These are phyloP conservation scores for Venustampulla echinocandica DNA, from an alignment of 495 filamentous ascomycete species.

Conservation along the genomic window DNA sequence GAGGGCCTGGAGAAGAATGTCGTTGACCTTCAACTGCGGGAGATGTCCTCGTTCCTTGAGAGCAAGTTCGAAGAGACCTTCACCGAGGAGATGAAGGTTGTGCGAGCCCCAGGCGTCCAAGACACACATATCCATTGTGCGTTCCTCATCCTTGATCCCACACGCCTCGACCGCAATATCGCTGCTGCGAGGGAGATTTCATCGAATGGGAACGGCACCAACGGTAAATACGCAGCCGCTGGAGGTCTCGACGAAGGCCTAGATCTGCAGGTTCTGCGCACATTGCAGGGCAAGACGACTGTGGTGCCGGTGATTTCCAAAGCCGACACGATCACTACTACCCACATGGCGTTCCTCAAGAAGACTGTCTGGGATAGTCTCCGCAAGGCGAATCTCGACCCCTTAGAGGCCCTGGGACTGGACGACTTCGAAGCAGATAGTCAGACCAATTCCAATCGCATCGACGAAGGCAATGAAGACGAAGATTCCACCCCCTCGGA, in stretches of 20 bases:
- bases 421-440: slow-evolving; percentile 61
- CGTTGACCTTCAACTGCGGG: slow-evolving; percentile 86
- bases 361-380: slow-evolving; percentile 83
- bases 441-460: slow-evolving; percentile 41
- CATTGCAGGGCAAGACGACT: slow-evolving; percentile 87
- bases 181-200: slow-evolving; percentile 47
- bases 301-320: slow-evolving; percentile 95
- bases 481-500: slow-evolving; percentile 26
- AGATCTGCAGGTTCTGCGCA: slow-evolving; percentile 82
- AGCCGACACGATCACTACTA: slow-evolving; percentile 87
- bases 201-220: slow-evolving; percentile 45
- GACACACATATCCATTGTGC: slow-evolving; percentile 98
- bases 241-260: slow-evolving; percentile 81
- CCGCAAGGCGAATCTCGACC: slow-evolving; percentile 78
- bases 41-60: slow-evolving; percentile 86
- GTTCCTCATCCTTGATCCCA: slow-evolving; percentile 85
- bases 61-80: slow-evolving; percentile 98
- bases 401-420: slow-evolving; percentile 74
- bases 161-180: slow-evolving; percentile 75
- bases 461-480: slow-evolving; percentile 32
- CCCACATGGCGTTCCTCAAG: slow-evolving; percentile 90
- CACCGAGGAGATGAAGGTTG: slow-evolving; percentile 93
- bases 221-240: slow-evolving; percentile 39
- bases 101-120: slow-evolving; percentile 82
- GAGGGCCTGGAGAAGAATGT: slow-evolving; percentile 87